phyloP scores from a whole-genome alignment of 2,329 filamentous ascomycete species.

The Teratosphaeria pseudoeucalypti region DNA sequence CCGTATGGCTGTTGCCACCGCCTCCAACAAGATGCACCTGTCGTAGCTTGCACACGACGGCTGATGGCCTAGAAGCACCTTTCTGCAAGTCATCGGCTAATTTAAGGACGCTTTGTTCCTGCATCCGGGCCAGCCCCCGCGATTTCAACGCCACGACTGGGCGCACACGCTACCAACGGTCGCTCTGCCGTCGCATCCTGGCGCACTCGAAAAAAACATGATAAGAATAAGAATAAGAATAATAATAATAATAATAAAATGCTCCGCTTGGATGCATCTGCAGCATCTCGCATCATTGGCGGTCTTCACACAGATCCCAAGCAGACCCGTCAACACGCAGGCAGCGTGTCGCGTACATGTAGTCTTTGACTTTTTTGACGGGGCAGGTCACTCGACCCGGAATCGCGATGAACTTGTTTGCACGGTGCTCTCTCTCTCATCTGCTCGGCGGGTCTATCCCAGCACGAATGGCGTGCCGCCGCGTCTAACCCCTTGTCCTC shows the following conservation, averaged over 20 bases:
- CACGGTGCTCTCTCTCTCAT: neutral
- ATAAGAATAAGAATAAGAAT: too few relatives aligned
- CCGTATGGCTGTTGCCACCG: neutral
- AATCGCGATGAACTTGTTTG: neutral
- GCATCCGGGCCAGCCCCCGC: neutral
- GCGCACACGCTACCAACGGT: neutral
- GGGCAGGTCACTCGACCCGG: neutral
- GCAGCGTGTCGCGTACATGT: neutral
- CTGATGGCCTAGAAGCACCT: neutral
- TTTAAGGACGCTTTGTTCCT: neutral
- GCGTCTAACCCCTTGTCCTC: neutral
- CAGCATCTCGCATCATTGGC: neutral
- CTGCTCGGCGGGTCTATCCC: neutral
- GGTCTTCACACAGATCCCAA: neutral
- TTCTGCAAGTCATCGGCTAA: neutral
- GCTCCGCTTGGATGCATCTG: neutral
- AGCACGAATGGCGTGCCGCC: neutral
- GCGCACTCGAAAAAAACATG: neutral
- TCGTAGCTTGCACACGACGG: neutral
- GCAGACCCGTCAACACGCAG: neutral
- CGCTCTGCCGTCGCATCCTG: neutral
- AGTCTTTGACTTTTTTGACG: neutral
- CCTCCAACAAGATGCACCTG: neutral
- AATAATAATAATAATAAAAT: neutral
- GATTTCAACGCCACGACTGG: neutral